phyloP scores from a whole-genome alignment of 352 stramenopile genomes.

The Phytophthora fragariaefolia region DNA sequence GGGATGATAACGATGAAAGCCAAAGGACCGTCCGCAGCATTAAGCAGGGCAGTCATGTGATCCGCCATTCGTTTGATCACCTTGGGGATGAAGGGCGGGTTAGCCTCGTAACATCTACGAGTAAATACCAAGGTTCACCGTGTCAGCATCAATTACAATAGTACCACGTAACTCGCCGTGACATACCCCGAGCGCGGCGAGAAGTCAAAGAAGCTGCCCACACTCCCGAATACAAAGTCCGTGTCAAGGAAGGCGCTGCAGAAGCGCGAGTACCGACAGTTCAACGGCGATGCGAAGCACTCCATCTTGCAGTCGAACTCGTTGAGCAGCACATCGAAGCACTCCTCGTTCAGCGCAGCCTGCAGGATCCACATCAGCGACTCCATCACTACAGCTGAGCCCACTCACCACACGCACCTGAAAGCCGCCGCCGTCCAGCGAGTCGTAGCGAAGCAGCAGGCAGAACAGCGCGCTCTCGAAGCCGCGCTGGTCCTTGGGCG shows the following conservation, averaged over 20 bases:
- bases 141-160: neutral
- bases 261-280: slow-evolving; percentile 91
- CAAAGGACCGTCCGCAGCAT: slow-evolving; percentile 65
- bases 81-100: slow-evolving; percentile 94
- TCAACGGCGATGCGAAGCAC: slow-evolving; percentile 95
- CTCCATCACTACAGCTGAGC: neutral
- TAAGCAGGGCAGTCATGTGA: slow-evolving; percentile 87
- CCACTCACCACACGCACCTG: slow-evolving; percentile 53
- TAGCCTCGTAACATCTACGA: slow-evolving; percentile 91
- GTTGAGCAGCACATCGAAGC: slow-evolving; percentile 91
- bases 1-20: slow-evolving; percentile 94
- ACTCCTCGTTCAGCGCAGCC: slow-evolving; percentile 89
- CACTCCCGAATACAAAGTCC: slow-evolving; percentile 89
- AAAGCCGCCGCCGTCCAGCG: slow-evolving; percentile 93
- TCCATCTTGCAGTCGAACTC: slow-evolving; percentile 94
- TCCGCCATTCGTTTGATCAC: slow-evolving; percentile 92
- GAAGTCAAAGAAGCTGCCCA: slow-evolving; percentile 95
- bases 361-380: slow-evolving; percentile 20
- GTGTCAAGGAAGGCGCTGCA: slow-evolving; percentile 92
- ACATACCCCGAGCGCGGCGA: slow-evolving; percentile 75
- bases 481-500: slow-evolving; percentile 34
- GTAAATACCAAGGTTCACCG: neutral
- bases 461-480: slow-evolving; percentile 89
- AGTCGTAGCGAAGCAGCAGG: slow-evolving; percentile 92
- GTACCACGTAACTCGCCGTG: neutral